Conservation (phyloP, 148 eudicot genomes). For the Linanthus parryae region DNA sequence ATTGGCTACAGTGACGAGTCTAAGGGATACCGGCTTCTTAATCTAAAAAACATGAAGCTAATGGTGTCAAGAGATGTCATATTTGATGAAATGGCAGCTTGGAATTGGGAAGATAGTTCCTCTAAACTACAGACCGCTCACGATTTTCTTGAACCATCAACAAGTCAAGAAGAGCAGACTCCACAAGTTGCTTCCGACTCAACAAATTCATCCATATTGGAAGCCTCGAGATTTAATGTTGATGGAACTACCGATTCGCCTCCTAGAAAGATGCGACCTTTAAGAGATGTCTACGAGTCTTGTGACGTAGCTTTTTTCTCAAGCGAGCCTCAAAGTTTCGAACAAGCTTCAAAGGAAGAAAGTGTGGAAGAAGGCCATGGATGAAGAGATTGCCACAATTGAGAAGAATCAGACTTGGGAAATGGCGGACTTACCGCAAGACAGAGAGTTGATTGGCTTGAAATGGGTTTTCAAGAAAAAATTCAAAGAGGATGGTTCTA, state of each 20-base stretch:
- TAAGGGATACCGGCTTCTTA: neutral
- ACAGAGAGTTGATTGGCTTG: conserved; percentile 1
- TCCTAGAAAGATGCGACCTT: neutral
- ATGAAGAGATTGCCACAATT: neutral
- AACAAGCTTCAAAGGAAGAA: neutral
- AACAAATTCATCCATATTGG: neutral
- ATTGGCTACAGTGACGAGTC: conserved; percentile 9
- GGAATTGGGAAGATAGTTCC: neutral
- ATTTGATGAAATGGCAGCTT: conserved; percentile 6
- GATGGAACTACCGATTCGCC: neutral
- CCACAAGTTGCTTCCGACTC: neutral
- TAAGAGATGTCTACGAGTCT: neutral
- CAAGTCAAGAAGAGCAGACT: neutral
- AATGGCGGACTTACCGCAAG: neutral
- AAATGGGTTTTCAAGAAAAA: conserved; percentile 1
- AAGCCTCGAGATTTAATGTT: neutral
- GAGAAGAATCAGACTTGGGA: neutral
- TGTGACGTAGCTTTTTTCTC: neutral
- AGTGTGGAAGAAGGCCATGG: neutral
- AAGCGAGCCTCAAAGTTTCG: conserved; percentile 1
- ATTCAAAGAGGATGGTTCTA: neutral
- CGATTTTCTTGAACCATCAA: neutral
- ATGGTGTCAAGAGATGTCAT: conserved; percentile 3
- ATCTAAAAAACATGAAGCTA: neutral
- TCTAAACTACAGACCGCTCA: neutral